A percentile compares a stretch with the other conserved stretches of the same genome.
Conservation (phyloP, 140 eudicot species). For the Senecio squalidus region DNA sequence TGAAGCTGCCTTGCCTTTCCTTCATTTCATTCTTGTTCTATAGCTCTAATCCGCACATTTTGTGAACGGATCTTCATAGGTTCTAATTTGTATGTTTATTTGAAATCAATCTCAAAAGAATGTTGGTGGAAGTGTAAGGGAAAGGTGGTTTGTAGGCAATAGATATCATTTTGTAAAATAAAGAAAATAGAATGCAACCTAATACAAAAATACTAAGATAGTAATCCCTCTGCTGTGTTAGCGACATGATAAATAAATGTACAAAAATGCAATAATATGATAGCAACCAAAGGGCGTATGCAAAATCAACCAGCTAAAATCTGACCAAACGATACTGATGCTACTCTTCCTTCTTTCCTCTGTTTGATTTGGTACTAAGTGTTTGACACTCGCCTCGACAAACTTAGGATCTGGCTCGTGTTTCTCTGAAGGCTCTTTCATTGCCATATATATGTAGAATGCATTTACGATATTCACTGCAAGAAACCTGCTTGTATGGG, state of each 20-base stretch:
- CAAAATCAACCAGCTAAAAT: neutral
- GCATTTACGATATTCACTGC: conserved; percentile 73
- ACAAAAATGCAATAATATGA: neutral
- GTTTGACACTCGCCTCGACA: conserved; percentile 67
- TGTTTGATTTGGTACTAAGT: conserved; percentile 31
- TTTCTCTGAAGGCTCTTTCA: conserved; percentile 69
- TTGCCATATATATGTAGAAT: conserved; percentile 67
- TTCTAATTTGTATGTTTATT: too few species aligned
- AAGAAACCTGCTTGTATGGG: conserved; percentile 64
- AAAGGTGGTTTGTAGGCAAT: too few species aligned
- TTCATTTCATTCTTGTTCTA: too few species aligned
- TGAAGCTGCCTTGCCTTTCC: too few species aligned
- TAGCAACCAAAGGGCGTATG: neutral
- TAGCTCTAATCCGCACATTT: too few species aligned
- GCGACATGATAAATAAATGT: neutral
- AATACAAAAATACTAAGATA: neutral
- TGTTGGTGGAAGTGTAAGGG: too few species aligned
- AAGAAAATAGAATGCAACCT: neutral
- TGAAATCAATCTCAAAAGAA: too few species aligned
- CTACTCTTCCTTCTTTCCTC: conserved; percentile 33
- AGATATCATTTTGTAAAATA: too few species aligned
- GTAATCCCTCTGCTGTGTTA: neutral
- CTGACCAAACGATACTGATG: neutral
- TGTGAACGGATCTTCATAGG: too few species aligned
- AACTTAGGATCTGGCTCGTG: conserved; percentile 83